phyloP scores from a whole-genome alignment of 306 rosid genomes.

The Gastrolobium bilobum region DNA sequence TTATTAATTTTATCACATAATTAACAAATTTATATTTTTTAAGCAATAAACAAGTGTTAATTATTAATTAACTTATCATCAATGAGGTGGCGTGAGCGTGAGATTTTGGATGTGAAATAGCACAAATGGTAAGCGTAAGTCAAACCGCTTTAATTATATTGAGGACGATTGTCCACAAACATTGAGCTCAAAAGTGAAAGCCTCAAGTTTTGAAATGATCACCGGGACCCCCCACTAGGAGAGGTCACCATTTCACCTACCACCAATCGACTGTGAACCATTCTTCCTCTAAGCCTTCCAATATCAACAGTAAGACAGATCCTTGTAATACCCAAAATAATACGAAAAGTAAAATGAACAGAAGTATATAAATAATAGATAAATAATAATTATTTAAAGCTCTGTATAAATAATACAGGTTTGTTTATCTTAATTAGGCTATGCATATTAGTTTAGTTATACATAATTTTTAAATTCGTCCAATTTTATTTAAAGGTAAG shows the following conservation, averaged over 20 bases:
- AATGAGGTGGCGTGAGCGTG: background rate
- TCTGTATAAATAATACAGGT: too few species aligned
- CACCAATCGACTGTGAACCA: slow-evolving; percentile 17
- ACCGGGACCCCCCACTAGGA: background rate
- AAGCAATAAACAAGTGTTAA: background rate
- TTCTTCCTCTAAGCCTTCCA: slow-evolving; percentile 1
- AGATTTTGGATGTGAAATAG: background rate
- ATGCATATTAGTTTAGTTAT: background rate
- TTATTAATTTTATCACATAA: background rate
- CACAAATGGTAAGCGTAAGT: background rate
- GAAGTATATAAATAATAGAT: too few species aligned
- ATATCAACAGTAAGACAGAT: slow-evolving; percentile 18
- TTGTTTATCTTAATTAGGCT: too few species aligned
- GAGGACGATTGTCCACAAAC: slow-evolving; percentile 13
- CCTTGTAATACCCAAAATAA: too few species aligned
- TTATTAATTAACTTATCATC: background rate
- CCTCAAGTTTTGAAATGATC: background rate
- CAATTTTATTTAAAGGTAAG: too few species aligned
- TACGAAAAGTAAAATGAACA: too few species aligned
- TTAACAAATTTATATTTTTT: background rate
- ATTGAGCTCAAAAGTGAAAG: background rate
- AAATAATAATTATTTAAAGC: too few species aligned
- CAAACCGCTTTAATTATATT: background rate
- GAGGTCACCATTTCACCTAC: slow-evolving; percentile 43
- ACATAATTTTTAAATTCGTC: too few species aligned